A percentile compares a stretch with the other conserved stretches of the same genome.
Conservation (phyloP, 495 filamentous ascomycete genomes). For the Paragyromitra xinjiangensis region DNA sequence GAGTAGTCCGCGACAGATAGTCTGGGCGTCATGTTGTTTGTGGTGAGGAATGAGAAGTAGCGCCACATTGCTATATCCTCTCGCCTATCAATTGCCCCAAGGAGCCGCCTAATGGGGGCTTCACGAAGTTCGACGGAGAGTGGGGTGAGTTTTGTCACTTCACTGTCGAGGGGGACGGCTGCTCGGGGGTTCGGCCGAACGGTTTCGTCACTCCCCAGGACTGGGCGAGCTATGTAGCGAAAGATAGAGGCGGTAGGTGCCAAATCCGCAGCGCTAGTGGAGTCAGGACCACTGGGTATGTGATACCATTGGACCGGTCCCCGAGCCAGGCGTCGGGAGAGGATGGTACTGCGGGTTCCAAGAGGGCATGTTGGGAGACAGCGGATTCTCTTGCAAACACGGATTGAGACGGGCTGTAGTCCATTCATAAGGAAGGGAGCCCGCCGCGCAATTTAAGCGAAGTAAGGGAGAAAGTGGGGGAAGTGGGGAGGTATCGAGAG, state of each 20-base stretch:
- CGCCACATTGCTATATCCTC: slow-evolving; percentile 44
- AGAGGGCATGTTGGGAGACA: slow-evolving; percentile 49
- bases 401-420: slow-evolving; percentile 47
- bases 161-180: slow-evolving; percentile 25
- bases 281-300: neutral
- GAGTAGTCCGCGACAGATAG: slow-evolving; percentile 48
- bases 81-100: slow-evolving; percentile 46
- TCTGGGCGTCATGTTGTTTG: neutral
- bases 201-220: neutral
- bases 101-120: slow-evolving; percentile 38
- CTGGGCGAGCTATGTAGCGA: neutral
- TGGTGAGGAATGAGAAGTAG: slow-evolving; percentile 29
- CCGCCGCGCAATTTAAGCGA: slow-evolving; percentile 44
- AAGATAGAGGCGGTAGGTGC: neutral
- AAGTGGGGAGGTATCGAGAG: neutral
- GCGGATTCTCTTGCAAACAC: slow-evolving; percentile 46
- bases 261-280: neutral
- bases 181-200: neutral
- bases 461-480: neutral
- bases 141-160: slow-evolving; percentile 46
- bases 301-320: slow-evolving; percentile 3
- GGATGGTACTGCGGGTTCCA: slow-evolving; percentile 48
- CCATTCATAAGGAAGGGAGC: slow-evolving; percentile 54
- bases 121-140: slow-evolving; percentile 36
- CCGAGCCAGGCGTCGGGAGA: slow-evolving; percentile 51